Evolutionary conservation across 1,284 basidiomycete genomes (phyloP).

Genomic region (Pseudozyma pruni): DNA sequence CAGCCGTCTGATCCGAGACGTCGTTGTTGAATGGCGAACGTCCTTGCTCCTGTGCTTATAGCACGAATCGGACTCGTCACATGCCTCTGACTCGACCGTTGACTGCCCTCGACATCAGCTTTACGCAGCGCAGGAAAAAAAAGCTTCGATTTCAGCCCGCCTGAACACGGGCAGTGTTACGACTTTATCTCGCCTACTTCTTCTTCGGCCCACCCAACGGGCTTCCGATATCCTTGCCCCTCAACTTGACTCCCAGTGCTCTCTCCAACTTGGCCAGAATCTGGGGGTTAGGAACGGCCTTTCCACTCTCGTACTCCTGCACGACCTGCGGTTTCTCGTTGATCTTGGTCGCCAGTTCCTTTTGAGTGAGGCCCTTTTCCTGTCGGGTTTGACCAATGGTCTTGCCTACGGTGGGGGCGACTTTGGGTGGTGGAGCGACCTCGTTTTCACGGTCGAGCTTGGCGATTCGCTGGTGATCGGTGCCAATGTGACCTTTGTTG

Average conservation of each 20-base stretch:
- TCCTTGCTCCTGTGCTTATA: too few species aligned
- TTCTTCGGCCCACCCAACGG: slow-evolving; percentile 58
- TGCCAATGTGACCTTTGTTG: slow-evolving; percentile 62
- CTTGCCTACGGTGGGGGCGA: slow-evolving; percentile 82
- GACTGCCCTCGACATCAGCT: too few species aligned
- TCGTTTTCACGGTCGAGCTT: slow-evolving; percentile 75
- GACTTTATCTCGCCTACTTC: too few species aligned
- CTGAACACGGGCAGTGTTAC: too few species aligned
- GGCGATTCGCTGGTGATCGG: slow-evolving; percentile 65
- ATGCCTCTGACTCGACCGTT: too few species aligned
- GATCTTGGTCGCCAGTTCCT: slow-evolving; percentile 90
- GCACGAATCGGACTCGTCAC: too few species aligned
- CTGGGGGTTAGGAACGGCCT: slow-evolving; percentile 88
- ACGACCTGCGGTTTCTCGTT: slow-evolving; percentile 89
- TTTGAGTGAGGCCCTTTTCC: slow-evolving; percentile 84
- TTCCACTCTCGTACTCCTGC: slow-evolving; percentile 85
- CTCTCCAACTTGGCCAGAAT: slow-evolving; percentile 93
- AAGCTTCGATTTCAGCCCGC: too few species aligned
- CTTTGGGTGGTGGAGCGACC: slow-evolving; percentile 90
- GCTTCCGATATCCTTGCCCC: slow-evolving; percentile 62
- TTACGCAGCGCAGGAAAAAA: too few species aligned
- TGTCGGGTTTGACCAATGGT: slow-evolving; percentile 85
- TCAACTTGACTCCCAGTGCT: slow-evolving; percentile 85
- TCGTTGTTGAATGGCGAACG: too few species aligned
- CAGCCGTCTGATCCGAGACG: too few species aligned